These are phyloP conservation scores for Sorghum bicolor DNA, from an alignment of 176 grass and related monocot genomes.

Conservation along the genomic window Sorghum_bicolor_NCBIv3 NC_012870.2:77401501-77402000, in stretches of 20 bases:
- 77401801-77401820: neutral
- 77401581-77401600: no score
- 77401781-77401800: neutral
- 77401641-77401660: no score
- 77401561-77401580: no score
- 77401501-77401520: no score
- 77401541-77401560: no score
- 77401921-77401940: slow-evolving; percentile 55
- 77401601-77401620: no score
- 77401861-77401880: slow-evolving; percentile 68
- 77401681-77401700: no score
- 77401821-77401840: neutral
- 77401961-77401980: slow-evolving; percentile 71
- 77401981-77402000: slow-evolving; percentile 56
- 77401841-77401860: slow-evolving; percentile 16
- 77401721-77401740: neutral
- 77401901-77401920: slow-evolving; percentile 46
- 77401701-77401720: no score
- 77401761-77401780: neutral
- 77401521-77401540: no score
- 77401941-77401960: slow-evolving; percentile 71
- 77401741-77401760: neutral
- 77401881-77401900: slow-evolving; percentile 60
- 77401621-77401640: no score
- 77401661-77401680: no score